Conservation (phyloP, 495 filamentous ascomycete species). For the Aspergillus hancockii region DNA sequence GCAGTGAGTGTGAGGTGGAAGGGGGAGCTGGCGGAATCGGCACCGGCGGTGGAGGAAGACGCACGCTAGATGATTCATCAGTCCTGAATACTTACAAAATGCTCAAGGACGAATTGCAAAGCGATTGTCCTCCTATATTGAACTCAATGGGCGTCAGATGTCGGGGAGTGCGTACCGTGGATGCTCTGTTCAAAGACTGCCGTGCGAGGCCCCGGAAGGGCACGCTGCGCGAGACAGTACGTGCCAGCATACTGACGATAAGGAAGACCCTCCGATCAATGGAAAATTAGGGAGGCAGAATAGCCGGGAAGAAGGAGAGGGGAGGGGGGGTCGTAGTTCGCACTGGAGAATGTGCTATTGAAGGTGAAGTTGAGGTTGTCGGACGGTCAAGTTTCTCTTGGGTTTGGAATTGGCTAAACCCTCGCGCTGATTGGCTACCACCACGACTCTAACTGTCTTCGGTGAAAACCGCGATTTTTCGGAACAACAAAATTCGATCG, state of each 20-base stretch:
- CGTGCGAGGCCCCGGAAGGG: conserved; percentile 71
- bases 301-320: conserved; percentile 34
- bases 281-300: conserved; percentile 34
- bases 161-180: conserved; percentile 45
- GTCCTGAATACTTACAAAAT: conserved; percentile 17
- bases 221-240: conserved; percentile 77
- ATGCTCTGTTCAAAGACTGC: conserved; percentile 50
- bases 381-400: conserved; percentile 46
- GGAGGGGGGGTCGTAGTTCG: conserved; percentile 30
- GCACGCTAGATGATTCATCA: conserved; percentile 40
- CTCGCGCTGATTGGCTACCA: conserved; percentile 40
- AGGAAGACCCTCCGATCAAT: conserved; percentile 42
- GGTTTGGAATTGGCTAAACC: conserved; percentile 44
- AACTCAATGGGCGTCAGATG: conserved; percentile 34
- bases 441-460: conserved; percentile 30
- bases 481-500: conserved; percentile 28
- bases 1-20: conserved; percentile 75
- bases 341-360: conserved; percentile 38
- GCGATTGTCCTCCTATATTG: conserved; percentile 34
- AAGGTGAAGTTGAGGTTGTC: conserved; percentile 41
- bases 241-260: conserved; percentile 75
- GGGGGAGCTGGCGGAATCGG: conserved; percentile 52
- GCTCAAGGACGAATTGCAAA: conserved; percentile 11
- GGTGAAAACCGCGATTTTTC: conserved; percentile 45
- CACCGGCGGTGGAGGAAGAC: conserved; percentile 49